Percentiles rank a stretch among this genome's conserved stretches.
phyloP scores from a whole-genome alignment of 257 asterid species.

The Linaria vulgaris region DNA sequence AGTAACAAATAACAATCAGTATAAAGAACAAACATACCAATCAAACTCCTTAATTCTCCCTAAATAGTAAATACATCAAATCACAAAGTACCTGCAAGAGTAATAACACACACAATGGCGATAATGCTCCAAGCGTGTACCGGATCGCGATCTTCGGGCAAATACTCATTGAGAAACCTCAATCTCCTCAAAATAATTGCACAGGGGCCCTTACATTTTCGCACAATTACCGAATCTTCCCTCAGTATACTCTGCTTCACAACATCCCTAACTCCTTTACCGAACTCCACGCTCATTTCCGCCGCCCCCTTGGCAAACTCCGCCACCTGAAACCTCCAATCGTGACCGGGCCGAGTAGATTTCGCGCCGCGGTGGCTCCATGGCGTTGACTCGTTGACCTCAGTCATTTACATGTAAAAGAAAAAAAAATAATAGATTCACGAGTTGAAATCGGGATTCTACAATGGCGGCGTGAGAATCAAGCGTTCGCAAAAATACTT shows the following conservation, averaged over 20 bases:
- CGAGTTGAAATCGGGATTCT: too few species aligned
- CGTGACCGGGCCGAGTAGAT: conserved; percentile 28
- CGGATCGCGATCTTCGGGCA: conserved; percentile 99
- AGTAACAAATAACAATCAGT: conserved; percentile 21
- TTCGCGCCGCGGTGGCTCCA: conserved; percentile 28
- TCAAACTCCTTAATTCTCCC: not conserved
- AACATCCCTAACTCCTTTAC: conserved; percentile 90
- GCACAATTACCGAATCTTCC: conserved; percentile 81
- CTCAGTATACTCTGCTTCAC: conserved; percentile 73
- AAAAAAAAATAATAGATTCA: conserved; percentile 8
- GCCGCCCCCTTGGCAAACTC: conserved; percentile 91
- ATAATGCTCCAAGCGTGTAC: conserved; percentile 78
- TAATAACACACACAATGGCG: conserved; percentile 47
- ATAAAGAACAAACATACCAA: too few species aligned
- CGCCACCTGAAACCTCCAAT: conserved; percentile 70
- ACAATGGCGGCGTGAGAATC: too few species aligned
- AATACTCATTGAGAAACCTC: conserved; percentile 70
- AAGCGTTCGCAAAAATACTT: too few species aligned
- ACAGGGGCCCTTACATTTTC: conserved; percentile 67
- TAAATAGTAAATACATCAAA: too few species aligned
- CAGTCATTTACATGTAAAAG: conserved; percentile 40
- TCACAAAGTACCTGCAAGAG: conserved; percentile 55
- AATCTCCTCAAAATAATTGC: conserved; percentile 41
- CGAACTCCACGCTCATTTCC: conserved; percentile 92
- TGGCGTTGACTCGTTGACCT: conserved; percentile 58